Evolutionary conservation across 169 alveolate species (phyloP).

Genomic region (Theileria sp.): DNA sequence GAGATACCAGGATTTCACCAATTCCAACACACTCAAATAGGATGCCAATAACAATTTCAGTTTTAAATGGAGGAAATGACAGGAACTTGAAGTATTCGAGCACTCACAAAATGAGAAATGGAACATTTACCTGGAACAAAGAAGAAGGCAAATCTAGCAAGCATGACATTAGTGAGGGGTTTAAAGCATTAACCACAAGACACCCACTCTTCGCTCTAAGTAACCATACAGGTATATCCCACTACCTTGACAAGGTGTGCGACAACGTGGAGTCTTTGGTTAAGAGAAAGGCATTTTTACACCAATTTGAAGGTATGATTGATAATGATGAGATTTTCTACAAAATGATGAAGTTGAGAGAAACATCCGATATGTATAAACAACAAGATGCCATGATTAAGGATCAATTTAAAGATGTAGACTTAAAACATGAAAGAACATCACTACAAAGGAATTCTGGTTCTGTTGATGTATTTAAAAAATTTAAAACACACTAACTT

Average conservation of each 20-base stretch:
- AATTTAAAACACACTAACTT: background rate
- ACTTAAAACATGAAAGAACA: background rate
- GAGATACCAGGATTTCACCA: slow-evolving; percentile 34
- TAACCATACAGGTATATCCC: slow-evolving; percentile 32
- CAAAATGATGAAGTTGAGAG: slow-evolving; percentile 13
- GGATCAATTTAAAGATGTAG: background rate
- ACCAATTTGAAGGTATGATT: slow-evolving; percentile 38
- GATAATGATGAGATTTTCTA: slow-evolving; percentile 23
- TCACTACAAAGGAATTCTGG: background rate
- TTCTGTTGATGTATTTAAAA: too few species aligned
- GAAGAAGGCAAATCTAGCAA: slow-evolving; percentile 25
- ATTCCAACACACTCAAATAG: slow-evolving; percentile 10
- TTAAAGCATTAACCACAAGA: background rate
- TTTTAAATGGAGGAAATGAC: background rate
- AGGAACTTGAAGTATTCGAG: slow-evolving; percentile 15
- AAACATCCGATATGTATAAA: background rate
- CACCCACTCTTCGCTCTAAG: slow-evolving; percentile 18
- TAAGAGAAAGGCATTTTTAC: slow-evolving; percentile 50
- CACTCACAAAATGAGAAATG: slow-evolving; percentile 28
- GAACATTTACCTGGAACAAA: slow-evolving; percentile 51
- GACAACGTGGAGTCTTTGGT: slow-evolving; percentile 42
- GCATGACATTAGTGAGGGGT: background rate
- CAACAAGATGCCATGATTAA: background rate
- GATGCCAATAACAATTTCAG: slow-evolving; percentile 40
- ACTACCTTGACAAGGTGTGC: slow-evolving; percentile 16